Evolutionary conservation across 352 stramenopile genomes (phyloP).

Genomic region (Phytopythium helicoides): DNA sequence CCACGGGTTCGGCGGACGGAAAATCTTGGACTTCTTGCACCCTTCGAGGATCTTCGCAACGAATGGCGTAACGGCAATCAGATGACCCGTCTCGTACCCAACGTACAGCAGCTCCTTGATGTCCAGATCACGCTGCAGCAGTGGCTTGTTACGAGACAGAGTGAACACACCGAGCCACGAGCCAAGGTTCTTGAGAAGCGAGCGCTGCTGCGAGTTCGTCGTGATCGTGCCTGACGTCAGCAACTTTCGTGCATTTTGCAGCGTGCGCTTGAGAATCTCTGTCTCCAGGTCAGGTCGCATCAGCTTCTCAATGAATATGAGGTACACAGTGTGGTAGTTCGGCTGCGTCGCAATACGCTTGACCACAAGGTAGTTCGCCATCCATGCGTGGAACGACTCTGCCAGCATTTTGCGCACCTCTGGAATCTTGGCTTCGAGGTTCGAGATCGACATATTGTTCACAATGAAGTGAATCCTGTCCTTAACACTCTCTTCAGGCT

Average conservation of each 20-base stretch:
- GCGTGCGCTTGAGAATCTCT: constrained; percentile 94
- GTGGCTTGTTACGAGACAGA: constrained; percentile 95
- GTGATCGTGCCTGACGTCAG: constrained; percentile 98
- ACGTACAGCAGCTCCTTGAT: constrained; percentile 98
- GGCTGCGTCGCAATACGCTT: constrained; percentile 98
- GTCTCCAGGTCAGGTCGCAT: constrained; percentile 91
- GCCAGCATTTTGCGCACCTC: constrained; percentile 95
- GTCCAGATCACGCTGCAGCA: constrained; percentile 97
- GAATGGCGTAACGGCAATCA: constrained; percentile 98
- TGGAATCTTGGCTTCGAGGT: constrained; percentile 96
- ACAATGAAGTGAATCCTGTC: constrained; percentile 99
- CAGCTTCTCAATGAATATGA: constrained; percentile 97
- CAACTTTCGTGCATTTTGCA: constrained; percentile 95
- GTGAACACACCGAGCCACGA: constrained; percentile 99
- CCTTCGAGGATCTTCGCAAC: constrained; percentile 98
- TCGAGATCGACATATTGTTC: constrained; percentile 98
- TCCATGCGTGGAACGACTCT: constrained; percentile 94
- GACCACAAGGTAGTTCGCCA: constrained; percentile 98
- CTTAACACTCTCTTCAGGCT: constrained; percentile 85
- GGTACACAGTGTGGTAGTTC: constrained; percentile 98
- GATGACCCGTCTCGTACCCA: constrained; percentile 93
- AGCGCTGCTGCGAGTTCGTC: constrained; percentile 97
- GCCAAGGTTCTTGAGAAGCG: constrained; percentile 98
- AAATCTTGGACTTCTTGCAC: constrained; percentile 97
- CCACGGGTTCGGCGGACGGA: constrained; percentile 98